Conservation (phyloP, 73 alveolate genomes). For the Paramecium pentaurelia region DNA sequence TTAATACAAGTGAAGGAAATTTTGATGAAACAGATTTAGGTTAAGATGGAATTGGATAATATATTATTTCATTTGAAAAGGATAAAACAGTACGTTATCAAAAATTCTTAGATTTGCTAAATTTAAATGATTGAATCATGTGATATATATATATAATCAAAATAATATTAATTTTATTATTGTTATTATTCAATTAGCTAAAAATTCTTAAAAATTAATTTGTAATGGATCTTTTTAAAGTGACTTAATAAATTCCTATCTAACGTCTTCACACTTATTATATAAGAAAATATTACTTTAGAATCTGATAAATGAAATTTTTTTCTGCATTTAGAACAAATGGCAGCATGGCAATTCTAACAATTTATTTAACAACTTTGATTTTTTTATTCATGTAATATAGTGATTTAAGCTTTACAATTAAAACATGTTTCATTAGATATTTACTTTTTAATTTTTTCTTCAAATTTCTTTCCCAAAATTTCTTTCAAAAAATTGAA, state of each 20-base stretch:
- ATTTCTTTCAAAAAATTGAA: background rate
- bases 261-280: background rate
- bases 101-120: background rate
- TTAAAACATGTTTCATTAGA: background rate
- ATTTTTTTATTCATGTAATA: background rate
- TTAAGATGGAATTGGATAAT: background rate
- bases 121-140: background rate
- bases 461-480: background rate
- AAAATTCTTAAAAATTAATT: no score
- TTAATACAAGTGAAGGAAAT: background rate
- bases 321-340: background rate
- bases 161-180: no score
- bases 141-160: no score
- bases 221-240: no score
- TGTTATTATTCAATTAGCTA: no score
- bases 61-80: background rate
- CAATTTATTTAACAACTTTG: background rate
- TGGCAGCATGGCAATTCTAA: background rate
- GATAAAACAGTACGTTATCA: background rate
- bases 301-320: background rate
- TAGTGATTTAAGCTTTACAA: background rate
- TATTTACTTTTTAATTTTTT: background rate
- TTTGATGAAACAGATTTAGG: constrained; percentile 11
- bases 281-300: background rate
- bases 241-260: background rate